Base-by-base conservation (phyloP, 2,329 filamentous ascomycete genomes). In the Aspergillus sp. region DNA sequence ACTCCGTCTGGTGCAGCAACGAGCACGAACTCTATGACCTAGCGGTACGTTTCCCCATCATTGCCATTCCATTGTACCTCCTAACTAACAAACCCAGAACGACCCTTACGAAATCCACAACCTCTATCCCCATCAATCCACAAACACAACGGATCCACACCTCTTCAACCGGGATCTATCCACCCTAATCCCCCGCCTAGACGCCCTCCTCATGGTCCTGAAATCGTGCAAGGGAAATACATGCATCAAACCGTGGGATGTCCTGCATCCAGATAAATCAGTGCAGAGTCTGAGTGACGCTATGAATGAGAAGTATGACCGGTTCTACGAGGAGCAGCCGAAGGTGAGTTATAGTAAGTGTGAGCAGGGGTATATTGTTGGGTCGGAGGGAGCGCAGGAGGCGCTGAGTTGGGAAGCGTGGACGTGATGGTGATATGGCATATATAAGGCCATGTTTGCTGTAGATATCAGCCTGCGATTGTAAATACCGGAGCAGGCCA, bases 11-110 rank as follows among this genome's bases (percentile, higher is more conserved):
- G 53, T 60, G 58, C 41, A 57, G 41, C 15, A 50, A 50, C 15
- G 57, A 60, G 30, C 55, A 58, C 43, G 52, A 60, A 25, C 41
- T 58, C 6, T 60, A 60, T 43, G 54, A 60, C 27, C 22, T 58
- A 13, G 46, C 7, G 7, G 52, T 53, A 47, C 7, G 42, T 22
- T 20, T 7, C 15, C 13, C 12, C 17, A 5, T 7, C n/a, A 3
- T 12, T 3, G 12, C 2, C 19, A 20, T 35, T n/a, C 1, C 6
- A 33, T 7, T 17, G 13, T 12, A 20, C 25, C 3, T 13, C 25
- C 3, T 13, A 35, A 5, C 30, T 45, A 35, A 35, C 12, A n/a
- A 6, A 33, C 7, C 30, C 32, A 55, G 49, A 42, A 33, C 12
- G 54, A 57, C 39, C 53, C 50, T 3, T 55, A 53, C 41, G 44